Base-by-base conservation (phyloP, 116 monocot species). In the Dioscorea cayenensis region DNA sequence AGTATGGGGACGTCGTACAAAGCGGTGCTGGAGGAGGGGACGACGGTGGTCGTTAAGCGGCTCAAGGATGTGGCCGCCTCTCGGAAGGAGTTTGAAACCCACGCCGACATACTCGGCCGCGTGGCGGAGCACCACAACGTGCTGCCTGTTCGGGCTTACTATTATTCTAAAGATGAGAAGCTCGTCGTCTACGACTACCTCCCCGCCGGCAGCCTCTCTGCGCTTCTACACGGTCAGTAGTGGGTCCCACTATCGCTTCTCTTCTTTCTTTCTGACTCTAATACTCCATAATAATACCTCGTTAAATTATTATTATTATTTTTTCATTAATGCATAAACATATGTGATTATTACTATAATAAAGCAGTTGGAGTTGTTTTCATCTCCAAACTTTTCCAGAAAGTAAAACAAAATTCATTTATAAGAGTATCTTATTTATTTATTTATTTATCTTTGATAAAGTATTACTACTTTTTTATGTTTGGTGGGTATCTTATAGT, bases 1-100 rank as follows among this genome's bases (percentile, higher is more conserved):
- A 84, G 76, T 67, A 38, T 76, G 13, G 95, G 95, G 8, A 95
- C 95, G 7, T 86, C 89, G 51, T 91, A 95, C 84, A 91, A 83
- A 77, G 95, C 84, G 37, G 73, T 83, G 62, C 77, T 95, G 73
- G 91, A 88, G 75, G 89, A 91, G 49, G 95, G 91, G 6, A 75
- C 82, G 19, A 86, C 78, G 9, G 86, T 91, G 64, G 89, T 86
- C 28, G 91, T 95, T 27, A 95, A 95, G 77, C 78, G 91, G 20
- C 75, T 95, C 61, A 84, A 83, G 75, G 91, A 95, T 38, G 89
- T 88, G 52, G 75, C 63, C 25, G 84, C 64, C 14, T 23, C 75
- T 23, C 71, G 77, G 70, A 60, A 78, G 14, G 89, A 95, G 17
- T 95, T 95, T 77, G 91, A 91, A 74, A 11, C n/a, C 63, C 77